Evolutionary conservation across 139 green algal genomes (phyloP).

Genomic region (Desmodesmus armatus): DNA sequence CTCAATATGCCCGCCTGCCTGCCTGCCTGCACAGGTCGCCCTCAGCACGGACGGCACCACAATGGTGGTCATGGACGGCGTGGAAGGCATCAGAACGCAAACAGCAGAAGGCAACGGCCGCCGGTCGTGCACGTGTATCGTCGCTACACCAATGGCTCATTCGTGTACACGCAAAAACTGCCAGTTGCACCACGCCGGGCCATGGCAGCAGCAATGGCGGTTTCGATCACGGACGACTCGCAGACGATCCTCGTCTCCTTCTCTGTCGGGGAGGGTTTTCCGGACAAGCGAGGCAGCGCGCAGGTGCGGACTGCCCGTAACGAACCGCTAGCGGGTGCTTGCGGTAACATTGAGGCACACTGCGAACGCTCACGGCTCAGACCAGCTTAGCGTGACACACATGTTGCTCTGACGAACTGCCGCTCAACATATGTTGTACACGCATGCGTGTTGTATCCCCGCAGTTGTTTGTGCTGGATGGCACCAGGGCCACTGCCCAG

Average conservation of each 20-base stretch:
- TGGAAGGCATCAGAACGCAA: not conserved
- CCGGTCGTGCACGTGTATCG: constrained; percentile 22
- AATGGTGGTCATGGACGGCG: constrained; percentile 9
- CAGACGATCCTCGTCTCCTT: not conserved
- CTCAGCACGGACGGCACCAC: not conserved
- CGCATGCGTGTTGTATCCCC: no score
- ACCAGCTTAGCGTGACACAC: no score
- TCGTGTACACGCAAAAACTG: constrained; percentile 11
- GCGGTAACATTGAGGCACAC: no score
- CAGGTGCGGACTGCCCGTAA: no score
- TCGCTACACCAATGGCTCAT: not conserved
- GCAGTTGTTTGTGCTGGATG: constrained; percentile 28
- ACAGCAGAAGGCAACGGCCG: not conserved
- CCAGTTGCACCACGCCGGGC: not conserved
- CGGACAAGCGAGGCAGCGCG: constrained; percentile 29
- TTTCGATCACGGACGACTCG: not conserved
- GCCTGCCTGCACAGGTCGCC: no score
- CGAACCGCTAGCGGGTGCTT: no score
- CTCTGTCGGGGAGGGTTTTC: constrained; percentile 1
- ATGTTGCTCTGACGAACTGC: no score
- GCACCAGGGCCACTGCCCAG: not conserved
- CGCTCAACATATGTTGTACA: no score
- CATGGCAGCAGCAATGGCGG: constrained; percentile 8
- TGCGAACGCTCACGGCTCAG: no score
- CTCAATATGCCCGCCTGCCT: no score